phyloP scores from a whole-genome alignment of 2,329 filamentous ascomycete species.

The Dactylellina sp. region DNA sequence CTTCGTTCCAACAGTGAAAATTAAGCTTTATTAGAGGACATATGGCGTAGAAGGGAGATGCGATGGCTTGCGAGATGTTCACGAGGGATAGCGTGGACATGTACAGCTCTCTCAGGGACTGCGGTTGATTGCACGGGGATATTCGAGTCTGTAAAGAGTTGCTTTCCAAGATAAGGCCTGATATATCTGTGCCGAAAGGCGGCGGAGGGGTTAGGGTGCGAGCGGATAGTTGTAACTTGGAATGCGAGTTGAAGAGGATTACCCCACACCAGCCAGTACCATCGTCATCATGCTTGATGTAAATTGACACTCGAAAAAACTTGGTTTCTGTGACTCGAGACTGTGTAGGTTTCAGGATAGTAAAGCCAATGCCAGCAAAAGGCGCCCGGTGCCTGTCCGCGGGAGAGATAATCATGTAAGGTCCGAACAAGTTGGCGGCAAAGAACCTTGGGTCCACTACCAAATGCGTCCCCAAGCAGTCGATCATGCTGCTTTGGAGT shows the following conservation, averaged over 20 bases:
- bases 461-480: constrained; percentile 42
- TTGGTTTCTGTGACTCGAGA: constrained; percentile 59
- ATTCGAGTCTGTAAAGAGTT: constrained; percentile 2
- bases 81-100: constrained; percentile 58
- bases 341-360: constrained; percentile 55
- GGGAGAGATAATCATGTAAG: constrained; percentile 37
- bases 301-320: constrained; percentile 59
- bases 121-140: constrained; percentile 32
- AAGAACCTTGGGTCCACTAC: constrained; percentile 58
- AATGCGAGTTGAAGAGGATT: constrained; percentile 59
- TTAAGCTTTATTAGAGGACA: constrained; percentile 60
- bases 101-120: constrained; percentile 60
- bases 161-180: constrained; percentile 24
- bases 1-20: constrained; percentile 61
- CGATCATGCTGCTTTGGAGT: constrained; percentile 56
- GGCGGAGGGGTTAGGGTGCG: constrained; percentile 59
- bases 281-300: constrained; percentile 58
- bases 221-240: constrained; percentile 57
- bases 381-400: constrained; percentile 43
- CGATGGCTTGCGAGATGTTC: constrained; percentile 47
- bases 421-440: constrained; percentile 38
- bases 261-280: constrained; percentile 60
- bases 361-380: constrained; percentile 58
- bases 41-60: constrained; percentile 59
- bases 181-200: constrained; percentile 56